Evolutionary conservation across 331 rosid genomes (phyloP).

Genomic region (Malus hybrid): DNA sequence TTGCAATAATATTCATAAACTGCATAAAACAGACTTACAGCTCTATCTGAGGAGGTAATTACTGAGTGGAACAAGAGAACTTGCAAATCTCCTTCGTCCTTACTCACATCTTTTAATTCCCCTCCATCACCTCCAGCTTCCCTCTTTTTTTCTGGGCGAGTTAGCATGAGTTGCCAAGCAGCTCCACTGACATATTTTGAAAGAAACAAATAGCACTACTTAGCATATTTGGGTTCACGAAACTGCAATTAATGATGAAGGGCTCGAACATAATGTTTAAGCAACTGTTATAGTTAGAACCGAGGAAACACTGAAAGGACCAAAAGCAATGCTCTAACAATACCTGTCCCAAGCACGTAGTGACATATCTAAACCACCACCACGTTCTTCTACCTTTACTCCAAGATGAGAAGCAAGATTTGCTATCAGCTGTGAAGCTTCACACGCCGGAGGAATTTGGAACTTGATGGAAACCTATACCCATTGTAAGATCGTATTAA

Average conservation of each 20-base stretch:
- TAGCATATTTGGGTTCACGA: constrained; percentile 1
- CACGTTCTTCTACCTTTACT: constrained; percentile 38
- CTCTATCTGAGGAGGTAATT: constrained; percentile 54
- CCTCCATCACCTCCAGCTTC: constrained; percentile 31
- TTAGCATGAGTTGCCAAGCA: constrained; percentile 80
- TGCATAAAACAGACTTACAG: constrained; percentile 40
- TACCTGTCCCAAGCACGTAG: constrained; percentile 87
- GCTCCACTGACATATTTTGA: constrained; percentile 44
- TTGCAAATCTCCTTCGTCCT: constrained; percentile 42
- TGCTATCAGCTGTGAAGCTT: constrained; percentile 64
- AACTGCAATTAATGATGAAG: not conserved
- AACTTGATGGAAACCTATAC: constrained; percentile 60
- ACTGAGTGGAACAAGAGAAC: constrained; percentile 62
- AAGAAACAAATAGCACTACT: constrained; percentile 17
- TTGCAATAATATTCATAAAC: not conserved
- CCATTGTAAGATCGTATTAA: constrained; percentile 12
- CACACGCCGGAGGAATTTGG: constrained; percentile 74
- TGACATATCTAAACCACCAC: constrained; percentile 30
- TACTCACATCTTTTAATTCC: constrained; percentile 23
- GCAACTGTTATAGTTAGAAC: not conserved
- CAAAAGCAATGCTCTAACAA: not conserved
- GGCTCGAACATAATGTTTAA: not conserved
- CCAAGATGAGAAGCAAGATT: constrained; percentile 69
- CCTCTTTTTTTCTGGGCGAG: constrained; percentile 35
- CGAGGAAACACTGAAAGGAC: not conserved